Conservation (phyloP, 495 filamentous ascomycete genomes). For the Physcia stellaris region DNA sequence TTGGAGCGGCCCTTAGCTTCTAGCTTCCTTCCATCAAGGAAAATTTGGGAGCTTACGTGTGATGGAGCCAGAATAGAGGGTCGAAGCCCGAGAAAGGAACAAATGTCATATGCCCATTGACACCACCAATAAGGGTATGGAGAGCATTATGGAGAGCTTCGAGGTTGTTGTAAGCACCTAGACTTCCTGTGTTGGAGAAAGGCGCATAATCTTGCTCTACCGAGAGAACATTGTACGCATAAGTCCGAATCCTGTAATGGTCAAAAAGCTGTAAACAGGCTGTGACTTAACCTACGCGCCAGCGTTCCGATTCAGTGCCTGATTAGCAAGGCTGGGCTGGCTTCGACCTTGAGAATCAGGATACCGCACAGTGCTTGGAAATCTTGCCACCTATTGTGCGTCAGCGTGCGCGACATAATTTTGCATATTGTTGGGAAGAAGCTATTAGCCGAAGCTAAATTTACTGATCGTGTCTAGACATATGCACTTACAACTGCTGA, state of each 20-base stretch:
- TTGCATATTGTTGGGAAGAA: background rate
- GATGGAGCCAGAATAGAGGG: slow-evolving; percentile 61
- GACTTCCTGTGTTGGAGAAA: slow-evolving; percentile 15
- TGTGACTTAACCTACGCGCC: slow-evolving; percentile 4
- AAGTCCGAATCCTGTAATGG: slow-evolving; percentile 4
- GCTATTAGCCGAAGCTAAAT: background rate
- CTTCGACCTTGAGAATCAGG: slow-evolving; percentile 9
- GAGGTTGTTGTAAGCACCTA: slow-evolving; percentile 12
- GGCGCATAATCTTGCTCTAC: slow-evolving; percentile 12
- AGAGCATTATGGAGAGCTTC: slow-evolving; percentile 45
- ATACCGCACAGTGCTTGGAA: slow-evolving; percentile 12
- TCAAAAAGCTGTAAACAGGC: background rate
- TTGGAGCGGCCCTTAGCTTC: no score
- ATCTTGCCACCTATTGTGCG: slow-evolving; percentile 1
- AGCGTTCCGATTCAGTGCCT: slow-evolving; percentile 10
- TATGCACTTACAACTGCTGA: slow-evolving; percentile 4
- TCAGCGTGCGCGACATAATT: background rate
- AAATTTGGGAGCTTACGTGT: slow-evolving; percentile 19
- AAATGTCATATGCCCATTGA: slow-evolving; percentile 51
- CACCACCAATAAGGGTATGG: slow-evolving; percentile 37
- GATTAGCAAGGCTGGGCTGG: slow-evolving; percentile 11
- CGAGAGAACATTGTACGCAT: slow-evolving; percentile 12
- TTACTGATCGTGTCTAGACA: background rate
- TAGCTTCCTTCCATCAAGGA: no score
- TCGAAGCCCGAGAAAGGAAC: slow-evolving; percentile 58